Base-by-base conservation (phyloP, 2,329 filamentous ascomycete species). In the Zymoseptoria brevis region DNA sequence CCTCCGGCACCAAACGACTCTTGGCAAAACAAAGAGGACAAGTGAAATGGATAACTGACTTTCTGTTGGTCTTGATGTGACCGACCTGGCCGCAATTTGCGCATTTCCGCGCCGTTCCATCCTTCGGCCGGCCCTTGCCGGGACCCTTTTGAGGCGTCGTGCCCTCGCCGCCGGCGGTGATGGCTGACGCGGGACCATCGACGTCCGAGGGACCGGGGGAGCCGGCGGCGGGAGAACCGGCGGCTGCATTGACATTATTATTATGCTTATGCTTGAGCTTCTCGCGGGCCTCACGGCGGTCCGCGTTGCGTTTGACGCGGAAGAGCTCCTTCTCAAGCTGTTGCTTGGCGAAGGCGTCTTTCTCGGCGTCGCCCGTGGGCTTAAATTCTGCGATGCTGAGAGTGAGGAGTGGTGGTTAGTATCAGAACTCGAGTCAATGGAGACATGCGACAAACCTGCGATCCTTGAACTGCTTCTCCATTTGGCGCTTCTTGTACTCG, bases 41-140 rank as follows among this genome's bases (percentile, higher is more conserved):
- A 64, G 67, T 57, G 29, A 65, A 72, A 45, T 64, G 54, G 53
- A 63, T 65, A 67, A 75, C 81, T 76, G 83, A 94, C 90, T 96
- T 97, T 79, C 96, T 96, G 80, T 97, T 97, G 53, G 93, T 97
- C 77, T 96, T 96, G 80, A 99, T 99, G 72, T 99, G 94, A 30
- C 94, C 94, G 57, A 96, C 88, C 74, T 94, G 89, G 55, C 94
- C 94, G 76, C 94, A 99, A 75, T 96, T 97, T 66, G 94, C 94
- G 77, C 94, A 99, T 78, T 97, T 97, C 69, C 95, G 83, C 58
- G 82, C 80, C 9, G 84, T 87, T 51, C 78, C 80, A 35, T 87
- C 87, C 58, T 90, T 95, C 62, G 87, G 69, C 19, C 70, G 66
- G 30, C 73, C 72, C 56, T 77, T 77, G 51, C 71, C 72, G 35